Conservation (phyloP, 1,284 basidiomycete genomes). For the Boletus smithii region DNA sequence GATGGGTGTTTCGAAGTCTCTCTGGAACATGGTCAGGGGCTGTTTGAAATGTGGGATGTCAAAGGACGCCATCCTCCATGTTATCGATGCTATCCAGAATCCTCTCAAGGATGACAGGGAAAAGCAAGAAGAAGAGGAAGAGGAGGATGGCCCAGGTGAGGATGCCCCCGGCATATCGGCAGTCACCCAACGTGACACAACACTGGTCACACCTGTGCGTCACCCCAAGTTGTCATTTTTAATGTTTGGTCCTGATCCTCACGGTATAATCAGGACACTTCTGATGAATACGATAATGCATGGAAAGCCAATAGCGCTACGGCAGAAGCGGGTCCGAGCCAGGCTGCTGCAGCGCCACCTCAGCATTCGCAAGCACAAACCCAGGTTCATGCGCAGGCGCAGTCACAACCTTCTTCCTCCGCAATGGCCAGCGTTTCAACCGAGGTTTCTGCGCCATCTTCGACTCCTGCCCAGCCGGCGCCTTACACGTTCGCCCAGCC, state of each 20-base stretch:
- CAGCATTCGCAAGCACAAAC: constrained; percentile 22
- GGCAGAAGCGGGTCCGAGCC: constrained; percentile 29
- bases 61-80: constrained; percentile 54
- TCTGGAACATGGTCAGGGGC: constrained; percentile 68
- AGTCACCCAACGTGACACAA: constrained; percentile 24
- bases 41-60: constrained; percentile 52
- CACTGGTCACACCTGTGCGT: constrained; percentile 25
- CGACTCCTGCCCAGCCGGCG: constrained; percentile 24
- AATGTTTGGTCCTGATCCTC: constrained; percentile 2
- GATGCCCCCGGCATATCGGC: constrained; percentile 18
- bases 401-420: constrained; percentile 25
- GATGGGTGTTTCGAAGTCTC: constrained; percentile 58
- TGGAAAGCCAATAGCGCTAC: constrained; percentile 52
- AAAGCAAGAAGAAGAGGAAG: constrained; percentile 38
- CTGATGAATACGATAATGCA: constrained; percentile 51
- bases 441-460: constrained; percentile 19
- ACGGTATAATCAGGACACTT: constrained; percentile 31
- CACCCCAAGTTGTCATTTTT: neutral
- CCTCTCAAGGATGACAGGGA: constrained; percentile 45
- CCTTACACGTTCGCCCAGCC: constrained; percentile 32
- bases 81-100: constrained; percentile 54
- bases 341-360: constrained; percentile 13
- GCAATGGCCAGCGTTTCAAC: constrained; percentile 16
- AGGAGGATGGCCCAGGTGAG: constrained; percentile 24
- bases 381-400: constrained; percentile 20